Evolutionary conservation across 768 basidiomycete species (phyloP).

Genomic region (Termitomyces sp.): DNA sequence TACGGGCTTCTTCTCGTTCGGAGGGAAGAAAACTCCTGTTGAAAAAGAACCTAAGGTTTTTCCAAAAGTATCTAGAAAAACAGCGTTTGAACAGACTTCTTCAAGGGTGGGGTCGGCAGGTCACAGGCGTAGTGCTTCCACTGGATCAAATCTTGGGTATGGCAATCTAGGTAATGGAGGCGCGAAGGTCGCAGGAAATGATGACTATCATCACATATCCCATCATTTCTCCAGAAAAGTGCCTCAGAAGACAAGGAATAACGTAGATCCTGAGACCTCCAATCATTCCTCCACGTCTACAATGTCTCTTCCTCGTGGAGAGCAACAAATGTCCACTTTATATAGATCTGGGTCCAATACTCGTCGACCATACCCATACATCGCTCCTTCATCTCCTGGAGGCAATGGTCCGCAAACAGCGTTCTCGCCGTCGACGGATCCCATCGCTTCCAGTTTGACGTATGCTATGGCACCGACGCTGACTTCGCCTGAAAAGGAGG

Average conservation of each 20-base stretch:
- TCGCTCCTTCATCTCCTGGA: constrained; percentile 16
- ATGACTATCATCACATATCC: constrained; percentile 46
- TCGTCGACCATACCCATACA: constrained; percentile 15
- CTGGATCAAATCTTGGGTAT: constrained; percentile 9
- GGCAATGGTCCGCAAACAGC: constrained; percentile 11
- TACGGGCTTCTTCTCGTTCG: constrained; percentile 47
- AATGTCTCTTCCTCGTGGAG: background rate
- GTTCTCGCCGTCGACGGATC: constrained; percentile 9
- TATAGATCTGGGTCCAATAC: constrained; percentile 15
- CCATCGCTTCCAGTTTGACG: background rate
- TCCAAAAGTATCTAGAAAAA: constrained; percentile 1
- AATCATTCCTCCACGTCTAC: background rate
- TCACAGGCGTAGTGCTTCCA: constrained; percentile 13
- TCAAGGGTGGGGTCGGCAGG: background rate
- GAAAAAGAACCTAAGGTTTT: background rate
- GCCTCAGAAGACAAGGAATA: background rate
- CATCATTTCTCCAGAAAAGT: constrained; percentile 30
- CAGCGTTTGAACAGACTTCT: background rate
- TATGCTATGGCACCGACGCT: constrained; percentile 19
- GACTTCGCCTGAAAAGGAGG: constrained; percentile 23
- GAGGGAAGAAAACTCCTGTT: constrained; percentile 9
- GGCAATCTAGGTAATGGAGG: background rate
- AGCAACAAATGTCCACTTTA: constrained; percentile 3
- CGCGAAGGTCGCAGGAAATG: constrained; percentile 1
- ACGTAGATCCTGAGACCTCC: background rate